These are phyloP conservation scores for Boechera retrofracta DNA, from an alignment of 345 rosid genomes.

Conservation along the genomic window DNA sequence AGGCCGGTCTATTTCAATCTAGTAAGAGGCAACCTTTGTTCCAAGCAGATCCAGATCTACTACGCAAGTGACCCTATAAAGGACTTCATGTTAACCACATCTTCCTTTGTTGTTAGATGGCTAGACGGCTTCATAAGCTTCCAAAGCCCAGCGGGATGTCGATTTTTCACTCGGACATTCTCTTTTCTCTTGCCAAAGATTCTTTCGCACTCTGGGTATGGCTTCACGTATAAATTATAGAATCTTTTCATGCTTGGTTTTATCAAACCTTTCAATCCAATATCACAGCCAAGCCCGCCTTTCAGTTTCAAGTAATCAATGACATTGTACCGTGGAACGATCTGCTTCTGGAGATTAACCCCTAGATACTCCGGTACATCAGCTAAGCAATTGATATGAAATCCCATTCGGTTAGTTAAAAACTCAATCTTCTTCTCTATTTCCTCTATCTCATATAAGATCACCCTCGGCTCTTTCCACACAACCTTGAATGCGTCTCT, in stretches of 20 bases:
- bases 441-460: conserved; percentile 61
- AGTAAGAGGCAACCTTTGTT: conserved; percentile 24
- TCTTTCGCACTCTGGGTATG: conserved; percentile 85
- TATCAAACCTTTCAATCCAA: conserved; percentile 69
- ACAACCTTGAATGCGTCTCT: conserved; percentile 79
- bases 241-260: conserved; percentile 75
- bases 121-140: conserved; percentile 65
- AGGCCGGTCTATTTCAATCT: background rate
- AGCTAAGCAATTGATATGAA: conserved; percentile 54
- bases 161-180: conserved; percentile 39
- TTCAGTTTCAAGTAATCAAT: conserved; percentile 62
- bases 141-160: conserved; percentile 74
- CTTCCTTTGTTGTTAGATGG: conserved; percentile 54
- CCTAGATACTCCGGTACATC: conserved; percentile 85
- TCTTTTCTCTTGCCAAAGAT: conserved; percentile 64
- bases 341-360: conserved; percentile 78
- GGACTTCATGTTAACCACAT: conserved; percentile 62
- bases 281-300: conserved; percentile 72
- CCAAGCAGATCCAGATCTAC: conserved; percentile 25
- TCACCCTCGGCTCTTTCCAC: conserved; percentile 83
- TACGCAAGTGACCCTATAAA: conserved; percentile 62
- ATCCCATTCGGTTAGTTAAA: conserved; percentile 59
- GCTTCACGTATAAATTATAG: conserved; percentile 81
- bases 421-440: conserved; percentile 77
- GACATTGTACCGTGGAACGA: conserved; percentile 72